Evolutionary conservation across 352 stramenopile genomes (phyloP), one percentile per base, ranked within the genome.

Genomic region (Globisporangium echinulatum): DNA sequence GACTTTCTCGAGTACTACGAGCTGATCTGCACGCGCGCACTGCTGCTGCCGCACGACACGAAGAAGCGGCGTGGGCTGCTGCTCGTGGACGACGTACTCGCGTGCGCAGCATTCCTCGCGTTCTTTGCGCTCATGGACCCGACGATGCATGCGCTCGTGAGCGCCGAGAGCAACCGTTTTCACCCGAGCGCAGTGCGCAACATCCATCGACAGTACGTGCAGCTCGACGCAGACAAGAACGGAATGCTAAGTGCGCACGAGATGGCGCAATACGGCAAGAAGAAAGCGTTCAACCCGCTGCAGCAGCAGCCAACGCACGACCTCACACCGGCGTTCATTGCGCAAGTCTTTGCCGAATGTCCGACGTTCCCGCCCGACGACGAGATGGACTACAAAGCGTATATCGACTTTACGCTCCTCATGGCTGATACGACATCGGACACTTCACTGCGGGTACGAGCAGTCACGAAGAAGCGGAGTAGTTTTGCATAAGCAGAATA

Each of bases 361-460:
- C 63, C 58, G 25, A 83, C 72, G 3, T 87, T 77, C 43, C 63
- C 67, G 40, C 69, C 67, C 0, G 56, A 85, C 11, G 62, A 57
- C 14, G 75, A 88, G 49, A 76, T 90, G 67, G 77, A 87, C 48
- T 88, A 83, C 72, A 71, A 74, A 17, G 69, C 68, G 10, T 88
- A 82, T 55, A 56, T 90, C 46, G 77, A 90, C 48, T 81, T 90
- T 49, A 83, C 77, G 47, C 56, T 90, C 15, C 33, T 66, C 19
- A 71, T 90, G 70, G 67, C 61, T 6, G 76, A 88, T 57, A 68
- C 40, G 39, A 54, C 40, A 7, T 88, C 77, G 1, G 40, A 38
- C 13, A 51, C 63, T 10, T 64, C 77, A 6, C 62, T 88, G n/a
- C 62, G 75, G 43, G 79, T 89, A 64, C 33, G 71, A 54, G 2